Evolutionary conservation across 495 filamentous ascomycete genomes (phyloP).

Genomic region (Tetracladium marchalianum): DNA sequence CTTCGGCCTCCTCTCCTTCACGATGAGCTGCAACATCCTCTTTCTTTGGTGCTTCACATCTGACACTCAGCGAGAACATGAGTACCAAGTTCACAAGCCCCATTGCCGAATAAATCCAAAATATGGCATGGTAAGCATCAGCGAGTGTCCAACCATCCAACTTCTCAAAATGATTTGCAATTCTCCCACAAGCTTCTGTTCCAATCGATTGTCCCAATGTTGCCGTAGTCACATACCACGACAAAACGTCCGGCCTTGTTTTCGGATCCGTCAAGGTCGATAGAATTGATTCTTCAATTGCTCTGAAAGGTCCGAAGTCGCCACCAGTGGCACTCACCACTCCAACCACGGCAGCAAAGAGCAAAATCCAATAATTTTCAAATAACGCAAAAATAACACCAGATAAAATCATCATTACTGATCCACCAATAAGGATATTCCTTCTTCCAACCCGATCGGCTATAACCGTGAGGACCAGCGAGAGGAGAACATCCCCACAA

Average conservation of each 20-base stretch:
- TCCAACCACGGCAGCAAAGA: conserved; percentile 64
- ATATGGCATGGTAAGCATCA: conserved; percentile 58
- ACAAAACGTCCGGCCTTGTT: conserved; percentile 59
- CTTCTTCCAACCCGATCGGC: conserved; percentile 66
- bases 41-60: conserved; percentile 44
- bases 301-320: conserved; percentile 74
- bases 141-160: conserved; percentile 43
- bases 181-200: conserved; percentile 54
- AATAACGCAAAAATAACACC: conserved; percentile 57
- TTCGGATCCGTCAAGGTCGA: conserved; percentile 58
- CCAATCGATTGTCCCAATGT: conserved; percentile 55
- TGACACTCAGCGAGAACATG: conserved; percentile 44
- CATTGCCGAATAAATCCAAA: conserved; percentile 58
- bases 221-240: conserved; percentile 70
- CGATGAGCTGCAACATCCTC: conserved; percentile 9
- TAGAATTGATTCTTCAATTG: conserved; percentile 71
- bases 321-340: conserved; percentile 75
- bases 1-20: conserved; percentile 27
- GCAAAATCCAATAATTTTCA: conserved; percentile 63
- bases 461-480: conserved; percentile 60
- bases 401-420: conserved; percentile 55
- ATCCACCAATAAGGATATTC: conserved; percentile 53
- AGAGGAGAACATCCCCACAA: conserved; percentile 68
- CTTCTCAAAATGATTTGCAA: conserved; percentile 42
- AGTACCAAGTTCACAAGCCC: conserved; percentile 58